Evolutionary conservation across 331 rosid genomes (phyloP).

Genomic region (Dryas integrifolia): DNA sequence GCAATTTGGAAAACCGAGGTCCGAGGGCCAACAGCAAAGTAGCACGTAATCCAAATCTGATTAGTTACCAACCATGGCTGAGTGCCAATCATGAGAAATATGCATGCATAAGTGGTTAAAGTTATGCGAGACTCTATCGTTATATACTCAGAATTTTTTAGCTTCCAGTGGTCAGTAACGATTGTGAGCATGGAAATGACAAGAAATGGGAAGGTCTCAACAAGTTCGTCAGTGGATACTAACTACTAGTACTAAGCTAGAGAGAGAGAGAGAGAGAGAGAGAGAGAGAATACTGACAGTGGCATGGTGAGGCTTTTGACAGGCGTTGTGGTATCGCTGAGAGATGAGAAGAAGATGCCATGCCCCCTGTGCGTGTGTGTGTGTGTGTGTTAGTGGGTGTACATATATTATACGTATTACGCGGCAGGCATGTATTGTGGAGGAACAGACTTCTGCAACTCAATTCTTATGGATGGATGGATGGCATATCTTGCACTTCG

Average conservation of each 20-base stretch:
- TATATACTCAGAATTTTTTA: no score
- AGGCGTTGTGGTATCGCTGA: conserved; percentile 46
- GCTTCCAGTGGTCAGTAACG: no score
- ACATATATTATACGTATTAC: no score
- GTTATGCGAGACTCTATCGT: no score
- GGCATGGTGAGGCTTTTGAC: conserved; percentile 25
- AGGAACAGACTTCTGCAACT: no score
- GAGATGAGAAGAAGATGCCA: conserved; percentile 43
- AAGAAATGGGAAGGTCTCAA: neutral
- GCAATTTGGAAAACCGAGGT: neutral
- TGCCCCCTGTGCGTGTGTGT: no score
- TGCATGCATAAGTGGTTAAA: no score
- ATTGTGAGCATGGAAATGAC: neutral
- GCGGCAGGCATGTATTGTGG: no score
- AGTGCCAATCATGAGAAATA: neutral
- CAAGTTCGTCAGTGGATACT: neutral
- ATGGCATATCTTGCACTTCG: no score
- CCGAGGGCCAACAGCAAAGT: no score
- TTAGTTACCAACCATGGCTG: neutral
- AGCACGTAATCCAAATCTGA: neutral
- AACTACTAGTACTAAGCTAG: neutral
- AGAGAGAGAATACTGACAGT: conserved; percentile 28
- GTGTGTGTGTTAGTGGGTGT: neutral
- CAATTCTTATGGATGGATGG: no score
- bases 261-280: no score